phyloP scores from a whole-genome alignment of 306 rosid species.

The Rosa rugosa region DNA sequence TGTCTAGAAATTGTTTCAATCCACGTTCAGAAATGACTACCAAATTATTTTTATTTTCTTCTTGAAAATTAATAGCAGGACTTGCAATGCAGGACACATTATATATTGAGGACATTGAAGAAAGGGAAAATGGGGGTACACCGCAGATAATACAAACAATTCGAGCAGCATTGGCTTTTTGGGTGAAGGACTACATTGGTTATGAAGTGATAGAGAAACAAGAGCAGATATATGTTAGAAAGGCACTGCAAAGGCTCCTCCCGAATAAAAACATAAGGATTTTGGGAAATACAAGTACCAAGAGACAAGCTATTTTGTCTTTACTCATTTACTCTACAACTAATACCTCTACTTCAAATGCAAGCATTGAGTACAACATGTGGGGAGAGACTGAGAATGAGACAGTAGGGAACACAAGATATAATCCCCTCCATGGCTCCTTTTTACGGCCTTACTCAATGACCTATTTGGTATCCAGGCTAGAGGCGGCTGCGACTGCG shows the following conservation, averaged over 20 bases:
- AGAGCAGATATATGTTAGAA: constrained; percentile 46
- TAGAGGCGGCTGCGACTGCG: constrained; percentile 88
- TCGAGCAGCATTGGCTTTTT: constrained; percentile 81
- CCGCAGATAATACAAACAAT: constrained; percentile 83
- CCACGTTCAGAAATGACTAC: not conserved
- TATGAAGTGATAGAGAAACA: constrained; percentile 56
- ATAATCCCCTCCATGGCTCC: constrained; percentile 73
- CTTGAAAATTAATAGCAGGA: not conserved
- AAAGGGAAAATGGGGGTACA: constrained; percentile 84
- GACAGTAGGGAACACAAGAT: constrained; percentile 43
- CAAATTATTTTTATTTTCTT: not conserved
- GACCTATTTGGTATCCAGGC: constrained; percentile 88
- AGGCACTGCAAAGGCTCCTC: constrained; percentile 57
- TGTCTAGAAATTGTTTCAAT: not conserved
- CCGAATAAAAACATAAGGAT: constrained; percentile 53
- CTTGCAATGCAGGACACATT: constrained; percentile 62
- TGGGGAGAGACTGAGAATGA: constrained; percentile 47
- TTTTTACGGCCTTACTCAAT: constrained; percentile 68
- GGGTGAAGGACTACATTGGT: constrained; percentile 78
- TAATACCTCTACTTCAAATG: constrained; percentile 22
- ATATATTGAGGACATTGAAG: constrained; percentile 66
- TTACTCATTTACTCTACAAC: constrained; percentile 59
- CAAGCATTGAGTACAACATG: constrained; percentile 19
- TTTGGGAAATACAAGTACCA: constrained; percentile 53
- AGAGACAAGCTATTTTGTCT: constrained; percentile 73